Base-by-base conservation (phyloP, 495 filamentous ascomycete species). In the Penicillium atrosanguineum region DNA sequence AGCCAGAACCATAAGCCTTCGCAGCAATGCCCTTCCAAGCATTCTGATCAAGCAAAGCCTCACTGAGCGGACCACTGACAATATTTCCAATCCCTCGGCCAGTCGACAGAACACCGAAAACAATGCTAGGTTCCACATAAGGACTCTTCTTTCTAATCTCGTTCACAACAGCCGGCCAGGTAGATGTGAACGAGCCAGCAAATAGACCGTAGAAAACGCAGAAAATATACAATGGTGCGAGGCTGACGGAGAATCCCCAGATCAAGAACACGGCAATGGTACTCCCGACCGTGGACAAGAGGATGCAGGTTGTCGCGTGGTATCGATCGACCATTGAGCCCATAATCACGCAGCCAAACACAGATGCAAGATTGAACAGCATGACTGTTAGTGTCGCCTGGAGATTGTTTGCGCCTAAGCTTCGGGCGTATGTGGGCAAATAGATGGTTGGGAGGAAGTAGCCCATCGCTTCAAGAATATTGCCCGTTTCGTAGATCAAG, bases 401-500 rank as follows among this genome's bases (percentile, higher is more conserved):
- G 15, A 73, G 54, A 25, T 56, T 28, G 1, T 63, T 64, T 9
- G 72, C 70, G 19, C 69, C 65, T 1, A 85, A 64, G 14, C 68
- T 56, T 16, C 72, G 62, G 1, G 80, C 82, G 60, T 81, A 85
- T 7, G 76, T 71, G 6, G 83, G 82, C 0, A 88, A 69, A 60
- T 84, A 88, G 42, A 85, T 76, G 0, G 69, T 68, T 0, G 85
- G 83, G 0, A 87, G 64, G 63, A 87, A 86, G 59, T 75, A 87
- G 4, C 85, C 86, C 7, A 82, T 61, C 0, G 72, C 74, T 59
- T 88, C 73, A 42, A 83, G 48, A 31, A 81, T 69, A 60, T 83
- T 83, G 36, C 78, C 76, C 0, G 74, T 45, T 54, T 83, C 76
- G 37, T 81, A 77, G 23, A 79, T 59, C 53, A 73, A 59, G 61